Base-by-base conservation (phyloP, 768 basidiomycete species). In the Kwoniella dendrophila region DNA sequence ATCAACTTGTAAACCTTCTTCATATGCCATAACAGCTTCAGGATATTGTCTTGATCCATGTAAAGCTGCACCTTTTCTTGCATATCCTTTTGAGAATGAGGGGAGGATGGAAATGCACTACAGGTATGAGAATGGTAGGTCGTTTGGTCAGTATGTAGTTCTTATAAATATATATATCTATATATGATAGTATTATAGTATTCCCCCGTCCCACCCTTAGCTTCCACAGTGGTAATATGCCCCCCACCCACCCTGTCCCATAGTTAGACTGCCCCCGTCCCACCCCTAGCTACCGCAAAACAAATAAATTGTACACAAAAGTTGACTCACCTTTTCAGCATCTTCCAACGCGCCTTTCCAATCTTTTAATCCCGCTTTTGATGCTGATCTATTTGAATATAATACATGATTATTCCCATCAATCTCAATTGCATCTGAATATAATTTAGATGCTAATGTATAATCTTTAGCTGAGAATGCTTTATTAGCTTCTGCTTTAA, bases 401-500 rank as follows among this genome's bases (percentile, higher is more conserved):
- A 96, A 82, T 55, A 97, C 93, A 78, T 89, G 88, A 75, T 95
- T 95, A 36, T 82, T 82, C 1, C 88, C 82, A 80, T 96, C 92
- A 69, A 94, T 71, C 48, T 83, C 86, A 75, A 97, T 89, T 20
- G 90, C 94, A 73, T 80, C 71, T 16, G 73, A 69, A 68, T 79
- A 80, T 14, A 77, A 68, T 30, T 74, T 77, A 43, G 75, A 90
- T 6, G 94, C 93, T 71, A 84, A 86, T 81, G 90, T 87, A 81
- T 90, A 96, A 71, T 96, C 86, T 78, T 92, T 96, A 57, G 90
- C 90, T 38, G 89, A 83, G 81, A 97, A 97, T 22, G 94, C 92
- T 75, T 93, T 92, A 84, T 97, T 97, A 73, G 93, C 94, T 75
- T 86, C 86, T 75, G 91, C 90, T 82, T 97, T 97, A 68, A 96